Base-by-base conservation (phyloP, 1,284 basidiomycete genomes). In the Dichomitus squalens region DNA sequence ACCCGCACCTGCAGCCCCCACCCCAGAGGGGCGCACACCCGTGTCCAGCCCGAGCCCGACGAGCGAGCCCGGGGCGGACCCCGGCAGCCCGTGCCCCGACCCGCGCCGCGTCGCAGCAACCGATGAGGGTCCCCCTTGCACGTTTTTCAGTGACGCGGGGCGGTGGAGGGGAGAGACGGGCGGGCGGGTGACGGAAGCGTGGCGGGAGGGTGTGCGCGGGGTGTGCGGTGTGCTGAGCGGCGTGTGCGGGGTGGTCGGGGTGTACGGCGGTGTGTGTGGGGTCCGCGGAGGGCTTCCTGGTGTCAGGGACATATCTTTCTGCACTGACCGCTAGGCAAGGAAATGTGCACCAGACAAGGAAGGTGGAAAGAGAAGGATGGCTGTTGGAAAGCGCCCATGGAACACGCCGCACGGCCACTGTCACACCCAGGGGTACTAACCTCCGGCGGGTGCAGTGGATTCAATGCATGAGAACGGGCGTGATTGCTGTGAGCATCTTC, bases 161-260 rank as follows among this genome's bases (percentile, higher is more conserved):
- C 66, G 69, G n/a, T 58, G 58, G 18, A 71, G 65, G 7, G 69
- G 68, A 3, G 71, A 70, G 16, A 66, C 48, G 3, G 68, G 63
- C 18, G 61, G 62, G 18, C 65, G 67, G n/a, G 64, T 63, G 20
- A 59, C 57, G 9, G 66, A 53, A 5, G 63, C 47, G 53, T 49
- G 33, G 33, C 54, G 44, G 6, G 53, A 36, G 27, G 58, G 48
- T 14, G 54, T 64, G 52, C 60, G 64, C 20, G 64, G 54, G 18
- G 50, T 52, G 38, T 52, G 39, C 14, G 29, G 50, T 3, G 58
- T 16, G 56, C 25, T 47, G 53, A 57, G 12, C 25, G 43, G 56
- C 36, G 61, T n/a, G 51, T 49, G 39, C 27, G 55, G 31, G 44
- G 53, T 12, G 53, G 52, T 38, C 47, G 44, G 25, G 39, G 52